A percentile compares a stretch with the other conserved stretches of the same genome.
Evolutionary conservation across 768 basidiomycete species (phyloP).

Genomic region (Russula emetica): DNA sequence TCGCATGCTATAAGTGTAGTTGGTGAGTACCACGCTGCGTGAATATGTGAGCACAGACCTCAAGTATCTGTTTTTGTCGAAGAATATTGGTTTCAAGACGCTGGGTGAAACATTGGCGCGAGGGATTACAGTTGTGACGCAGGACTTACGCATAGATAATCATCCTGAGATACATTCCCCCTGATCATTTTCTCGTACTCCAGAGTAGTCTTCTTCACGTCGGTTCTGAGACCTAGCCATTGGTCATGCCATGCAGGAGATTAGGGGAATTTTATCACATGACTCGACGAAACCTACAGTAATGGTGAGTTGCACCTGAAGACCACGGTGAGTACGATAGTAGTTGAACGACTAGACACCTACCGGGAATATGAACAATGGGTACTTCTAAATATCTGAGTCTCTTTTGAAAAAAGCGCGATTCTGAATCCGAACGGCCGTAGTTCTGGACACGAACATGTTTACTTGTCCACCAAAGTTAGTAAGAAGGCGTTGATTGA

Average conservation of each 20-base stretch:
- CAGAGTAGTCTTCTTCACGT: not conserved
- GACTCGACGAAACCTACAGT: slow-evolving; percentile 1
- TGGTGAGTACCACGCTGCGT: not conserved
- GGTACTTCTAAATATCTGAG: slow-evolving; percentile 6
- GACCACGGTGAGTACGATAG: not conserved
- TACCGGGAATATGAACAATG: not conserved
- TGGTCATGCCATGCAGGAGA: not conserved
- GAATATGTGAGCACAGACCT: slow-evolving; percentile 5
- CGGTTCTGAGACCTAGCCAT: slow-evolving; percentile 12
- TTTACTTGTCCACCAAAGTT: not conserved
- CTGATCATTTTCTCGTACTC: slow-evolving; percentile 3
- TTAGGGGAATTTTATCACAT: not conserved
- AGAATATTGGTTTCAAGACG: not conserved
- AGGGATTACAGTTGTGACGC: not conserved
- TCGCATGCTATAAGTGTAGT: slow-evolving; percentile 14
- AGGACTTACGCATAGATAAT: slow-evolving; percentile 6
- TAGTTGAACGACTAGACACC: not conserved
- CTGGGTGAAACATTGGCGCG: not conserved
- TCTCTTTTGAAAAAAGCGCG: not conserved
- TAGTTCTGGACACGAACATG: not conserved
- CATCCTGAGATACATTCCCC: slow-evolving; percentile 1
- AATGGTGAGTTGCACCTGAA: not conserved
- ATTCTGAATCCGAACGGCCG: not conserved
- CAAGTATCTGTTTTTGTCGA: not conserved
- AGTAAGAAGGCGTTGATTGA: not conserved